Evolutionary conservation across 2,329 filamentous ascomycete genomes (phyloP), one percentile per base, ranked within the genome.

Genomic region (Pseudocercospora crystallina): DNA sequence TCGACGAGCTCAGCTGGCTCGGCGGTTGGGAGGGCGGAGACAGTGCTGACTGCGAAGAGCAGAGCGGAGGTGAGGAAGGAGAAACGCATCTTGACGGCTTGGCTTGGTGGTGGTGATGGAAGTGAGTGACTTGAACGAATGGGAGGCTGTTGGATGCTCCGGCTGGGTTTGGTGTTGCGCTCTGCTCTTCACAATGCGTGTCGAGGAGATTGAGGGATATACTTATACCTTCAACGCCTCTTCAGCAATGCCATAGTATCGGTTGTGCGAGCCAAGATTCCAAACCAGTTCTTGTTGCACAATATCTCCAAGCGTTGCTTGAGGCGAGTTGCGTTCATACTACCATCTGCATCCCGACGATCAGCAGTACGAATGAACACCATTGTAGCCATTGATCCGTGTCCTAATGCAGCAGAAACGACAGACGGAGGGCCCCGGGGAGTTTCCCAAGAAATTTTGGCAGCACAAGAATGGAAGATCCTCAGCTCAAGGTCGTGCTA

Each of bases 1-100:
- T 70, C 54, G 17, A 68, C 61, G 38, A 73, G 43, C 8, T 56
- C 56, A 58, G 71, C 61, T 32, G 72, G 33, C 12, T 38, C 33
- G 37, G 30, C 47, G 33, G 45, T 45, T 20, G 51, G 53, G 35
- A 58, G 47, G 29, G 56, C 53, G 37, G 62, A 62, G 50, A 68
- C 15, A 38, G 58, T 51, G 40, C 61, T 54, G 48, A 60, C 57
- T 46, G 62, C 60, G 54, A 68, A 59, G 51, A 62, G 52, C 46
- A 64, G 52, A 41, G 58, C 56, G 40, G 62, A 53, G 53, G 62
- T 49, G 57, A 65, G 30, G 64, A 62, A 31, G 51, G 61, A 60
- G 60, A 61, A 61, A 32, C 56, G 60, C 64, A 65, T 65, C 11
- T 59, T 63, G 47, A 29, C 20, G 5, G 7, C 12, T 15, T 36